Percentiles rank a stretch among this genome's conserved stretches.
These are phyloP conservation scores for Teratosphaeriaceae sp. DNA, from an alignment of 2,329 filamentous ascomycete species.

Conservation along the genomic window DNA sequence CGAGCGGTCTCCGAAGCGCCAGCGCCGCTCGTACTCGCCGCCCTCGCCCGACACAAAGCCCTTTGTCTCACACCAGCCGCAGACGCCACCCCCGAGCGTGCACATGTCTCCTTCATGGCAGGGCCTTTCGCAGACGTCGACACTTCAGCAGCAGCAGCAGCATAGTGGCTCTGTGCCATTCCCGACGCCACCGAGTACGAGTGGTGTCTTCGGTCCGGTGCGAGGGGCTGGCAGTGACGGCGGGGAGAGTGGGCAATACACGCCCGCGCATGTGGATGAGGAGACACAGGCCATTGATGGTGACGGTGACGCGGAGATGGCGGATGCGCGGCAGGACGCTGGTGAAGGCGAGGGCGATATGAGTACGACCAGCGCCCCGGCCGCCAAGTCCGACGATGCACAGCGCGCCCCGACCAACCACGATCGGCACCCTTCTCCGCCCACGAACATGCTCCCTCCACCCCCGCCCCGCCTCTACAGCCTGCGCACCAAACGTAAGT, in stretches of 20 bases:
- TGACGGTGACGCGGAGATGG: constrained; percentile 39
- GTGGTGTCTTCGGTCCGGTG: constrained; percentile 23
- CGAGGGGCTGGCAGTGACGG: constrained; percentile 18
- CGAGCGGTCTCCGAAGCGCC: constrained; percentile 31
- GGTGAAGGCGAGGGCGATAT: constrained; percentile 9
- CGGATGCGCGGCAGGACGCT: constrained; percentile 19
- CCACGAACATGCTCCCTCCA: constrained; percentile 6
- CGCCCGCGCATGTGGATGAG: constrained; percentile 20
- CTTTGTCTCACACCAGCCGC: constrained; percentile 33
- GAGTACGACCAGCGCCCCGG: constrained; percentile 21
- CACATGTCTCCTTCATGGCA: constrained; percentile 42
- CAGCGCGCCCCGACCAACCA: constrained; percentile 40
- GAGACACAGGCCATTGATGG: constrained; percentile 27
- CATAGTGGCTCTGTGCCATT: too few relatives aligned
- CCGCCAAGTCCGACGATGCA: constrained; percentile 28
- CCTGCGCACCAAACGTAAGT: constrained; percentile 27
- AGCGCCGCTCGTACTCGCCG: constrained; percentile 38
- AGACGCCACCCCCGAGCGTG: constrained; percentile 43
- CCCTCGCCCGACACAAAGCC: constrained; percentile 39
- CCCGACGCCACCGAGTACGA: constrained; percentile 38
- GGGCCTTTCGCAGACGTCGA: constrained; percentile 19
- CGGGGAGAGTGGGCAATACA: constrained; percentile 18
- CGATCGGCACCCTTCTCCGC: constrained; percentile 32
- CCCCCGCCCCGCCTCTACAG: constrained; percentile 19
- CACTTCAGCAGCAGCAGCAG: constrained; percentile 13